Percentiles rank a stretch among this genome's conserved stretches.
These are phyloP conservation scores for Triangularia verruculosa DNA, from an alignment of 2,329 filamentous ascomycete genomes.

Conservation along the genomic window DNA sequence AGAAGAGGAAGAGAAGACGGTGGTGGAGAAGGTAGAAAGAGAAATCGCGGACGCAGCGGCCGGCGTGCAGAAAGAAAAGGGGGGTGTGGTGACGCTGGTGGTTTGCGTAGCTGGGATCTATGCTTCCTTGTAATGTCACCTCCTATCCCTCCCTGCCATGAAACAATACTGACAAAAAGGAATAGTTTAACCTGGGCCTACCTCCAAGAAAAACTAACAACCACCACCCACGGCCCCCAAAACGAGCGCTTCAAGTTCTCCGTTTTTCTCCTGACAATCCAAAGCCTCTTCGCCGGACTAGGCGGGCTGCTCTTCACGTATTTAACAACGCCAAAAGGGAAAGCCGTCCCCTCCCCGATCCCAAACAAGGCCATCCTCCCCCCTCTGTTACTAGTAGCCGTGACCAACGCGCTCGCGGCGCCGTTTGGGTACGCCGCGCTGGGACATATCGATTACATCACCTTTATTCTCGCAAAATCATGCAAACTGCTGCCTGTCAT, in stretches of 20 bases:
- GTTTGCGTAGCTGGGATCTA: conserved; percentile 95
- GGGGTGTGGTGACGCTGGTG: conserved; percentile 71
- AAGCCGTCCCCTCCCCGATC: conserved; percentile 64
- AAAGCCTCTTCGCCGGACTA: conserved; percentile 82
- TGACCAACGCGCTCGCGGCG: conserved; percentile 86
- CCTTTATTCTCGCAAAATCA: conserved; percentile 93
- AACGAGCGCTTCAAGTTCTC: conserved; percentile 84
- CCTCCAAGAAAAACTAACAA: conserved; percentile 96
- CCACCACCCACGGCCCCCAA: conserved; percentile 68
- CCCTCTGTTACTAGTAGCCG: conserved; percentile 78
- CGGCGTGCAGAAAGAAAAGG: conserved; percentile 41
- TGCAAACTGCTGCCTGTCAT: conserved; percentile 99
- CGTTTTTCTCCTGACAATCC: conserved; percentile 93
- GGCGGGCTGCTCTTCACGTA: conserved; percentile 80
- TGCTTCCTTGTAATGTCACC: conserved; percentile 77
- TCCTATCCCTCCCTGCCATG: not conserved
- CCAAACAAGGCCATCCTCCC: conserved; percentile 70
- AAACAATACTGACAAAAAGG: not conserved
- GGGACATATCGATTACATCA: conserved; percentile 95
- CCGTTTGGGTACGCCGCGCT: conserved; percentile 93
- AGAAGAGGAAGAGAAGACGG: conserved; percentile 21
- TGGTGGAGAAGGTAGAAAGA: not conserved
- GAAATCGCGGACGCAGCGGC: not conserved
- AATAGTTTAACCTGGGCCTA: conserved; percentile 87
- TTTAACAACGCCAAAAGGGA: conserved; percentile 54